These are phyloP conservation scores for Heterobasidion occidentale DNA, from an alignment of 1,284 basidiomycete genomes.

Conservation along the genomic window DNA sequence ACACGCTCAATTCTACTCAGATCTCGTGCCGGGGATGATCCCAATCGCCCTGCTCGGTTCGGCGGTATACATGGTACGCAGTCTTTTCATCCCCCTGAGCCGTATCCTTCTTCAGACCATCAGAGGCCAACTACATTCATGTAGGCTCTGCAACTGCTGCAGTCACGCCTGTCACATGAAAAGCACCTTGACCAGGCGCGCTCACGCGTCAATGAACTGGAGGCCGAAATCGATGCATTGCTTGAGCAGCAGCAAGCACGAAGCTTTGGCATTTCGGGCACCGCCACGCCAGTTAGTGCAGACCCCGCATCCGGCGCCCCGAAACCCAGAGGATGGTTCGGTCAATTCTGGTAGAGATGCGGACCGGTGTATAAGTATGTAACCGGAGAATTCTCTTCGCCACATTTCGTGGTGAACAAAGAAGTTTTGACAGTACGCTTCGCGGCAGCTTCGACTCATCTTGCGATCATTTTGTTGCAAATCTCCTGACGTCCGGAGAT, in stretches of 20 bases:
- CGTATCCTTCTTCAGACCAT: neutral
- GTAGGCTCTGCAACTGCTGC: constrained; percentile 58
- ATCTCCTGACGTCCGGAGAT: neutral
- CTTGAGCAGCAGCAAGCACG: neutral
- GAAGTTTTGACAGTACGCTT: neutral
- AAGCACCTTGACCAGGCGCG: constrained; percentile 56
- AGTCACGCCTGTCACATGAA: constrained; percentile 58
- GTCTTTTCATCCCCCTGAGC: constrained; percentile 1
- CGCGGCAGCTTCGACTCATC: no score
- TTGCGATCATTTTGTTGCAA: neutral
- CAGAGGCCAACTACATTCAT: neutral
- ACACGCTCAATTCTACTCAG: constrained; percentile 59
- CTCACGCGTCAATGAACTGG: constrained; percentile 42
- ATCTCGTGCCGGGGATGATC: constrained; percentile 66
- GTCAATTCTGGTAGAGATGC: constrained; percentile 1
- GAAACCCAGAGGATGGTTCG: constrained; percentile 4
- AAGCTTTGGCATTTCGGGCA: neutral
- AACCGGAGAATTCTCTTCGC: neutral
- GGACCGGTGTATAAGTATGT: neutral
- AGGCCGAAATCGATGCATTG: constrained; percentile 47
- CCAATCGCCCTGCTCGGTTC: constrained; percentile 70
- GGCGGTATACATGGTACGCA: constrained; percentile 62
- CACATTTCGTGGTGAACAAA: neutral
- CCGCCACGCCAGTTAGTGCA: neutral
- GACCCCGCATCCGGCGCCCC: neutral